Percentiles rank a stretch among this genome's conserved stretches.
Conservation (phyloP, 2,329 filamentous ascomycete genomes). For the Pleurostoma richardsiae region DNA sequence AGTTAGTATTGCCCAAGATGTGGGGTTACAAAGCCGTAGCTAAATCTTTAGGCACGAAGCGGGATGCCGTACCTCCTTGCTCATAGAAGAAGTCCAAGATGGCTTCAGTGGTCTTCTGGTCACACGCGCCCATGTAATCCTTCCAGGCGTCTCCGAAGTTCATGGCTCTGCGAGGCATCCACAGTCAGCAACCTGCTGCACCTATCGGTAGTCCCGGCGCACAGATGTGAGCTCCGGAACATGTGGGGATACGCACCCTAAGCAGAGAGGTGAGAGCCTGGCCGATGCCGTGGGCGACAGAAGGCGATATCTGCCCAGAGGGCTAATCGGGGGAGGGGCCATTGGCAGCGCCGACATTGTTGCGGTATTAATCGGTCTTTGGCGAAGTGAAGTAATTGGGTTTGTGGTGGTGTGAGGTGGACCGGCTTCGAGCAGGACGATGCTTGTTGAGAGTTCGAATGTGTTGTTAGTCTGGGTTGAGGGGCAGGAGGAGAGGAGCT, state of each 20-base stretch:
- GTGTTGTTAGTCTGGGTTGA: no score
- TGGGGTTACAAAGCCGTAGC: no score
- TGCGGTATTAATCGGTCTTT: no score
- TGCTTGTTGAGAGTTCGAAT: no score
- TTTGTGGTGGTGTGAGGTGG: no score
- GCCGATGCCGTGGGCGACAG: conserved; percentile 61
- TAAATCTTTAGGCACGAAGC: not conserved
- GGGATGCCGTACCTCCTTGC: conserved; percentile 29
- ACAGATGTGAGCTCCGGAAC: no score
- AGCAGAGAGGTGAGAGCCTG: conserved; percentile 61
- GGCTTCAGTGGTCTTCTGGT: conserved; percentile 54
- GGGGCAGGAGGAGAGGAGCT: no score
- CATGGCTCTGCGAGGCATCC: conserved; percentile 32
- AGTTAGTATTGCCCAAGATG: no score
- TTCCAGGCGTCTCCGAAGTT: conserved; percentile 49
- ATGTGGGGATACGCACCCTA: conserved; percentile 27
- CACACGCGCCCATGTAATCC: conserved; percentile 57
- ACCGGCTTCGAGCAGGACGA: no score
- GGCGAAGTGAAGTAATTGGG: no score
- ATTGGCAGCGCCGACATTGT: conserved; percentile 24
- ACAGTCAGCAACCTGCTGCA: no score
- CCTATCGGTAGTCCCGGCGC: no score
- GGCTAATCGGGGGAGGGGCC: conserved; percentile 49
- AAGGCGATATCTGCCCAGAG: conserved; percentile 60
- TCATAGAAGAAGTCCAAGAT: conserved; percentile 64